These are phyloP conservation scores for Oryza brachyantha DNA, from an alignment of 176 grass and related monocot genomes.

Conservation along the genomic window DNA sequence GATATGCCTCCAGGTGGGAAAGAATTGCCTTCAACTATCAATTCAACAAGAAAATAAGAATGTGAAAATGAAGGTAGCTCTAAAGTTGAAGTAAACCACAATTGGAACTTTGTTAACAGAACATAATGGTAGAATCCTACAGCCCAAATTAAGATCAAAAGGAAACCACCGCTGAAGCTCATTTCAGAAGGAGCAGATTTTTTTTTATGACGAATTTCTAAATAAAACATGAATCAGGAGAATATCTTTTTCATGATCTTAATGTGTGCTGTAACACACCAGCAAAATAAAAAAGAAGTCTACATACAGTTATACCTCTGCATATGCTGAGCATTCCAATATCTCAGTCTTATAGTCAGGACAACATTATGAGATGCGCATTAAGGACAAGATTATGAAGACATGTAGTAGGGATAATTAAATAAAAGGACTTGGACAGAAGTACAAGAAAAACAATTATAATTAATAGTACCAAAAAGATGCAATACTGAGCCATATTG, in stretches of 20 bases:
- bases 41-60: constrained; percentile 36
- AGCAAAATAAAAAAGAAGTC: background rate
- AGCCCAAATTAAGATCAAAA: background rate
- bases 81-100: background rate
- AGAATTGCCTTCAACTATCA: constrained; percentile 70
- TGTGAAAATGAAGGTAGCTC: constrained; percentile 11
- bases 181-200: background rate
- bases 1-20: constrained; percentile 64
- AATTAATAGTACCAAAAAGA: too few species aligned
- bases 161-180: background rate
- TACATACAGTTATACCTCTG: too few species aligned
- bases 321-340: too few species aligned
- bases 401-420: too few species aligned
- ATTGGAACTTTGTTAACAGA: background rate
- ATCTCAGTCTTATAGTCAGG: too few species aligned
- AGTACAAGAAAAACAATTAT: too few species aligned
- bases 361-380: too few species aligned
- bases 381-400: too few species aligned
- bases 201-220: background rate
- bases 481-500: too few species aligned
- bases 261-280: background rate
- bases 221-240: background rate
- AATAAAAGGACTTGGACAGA: too few species aligned
- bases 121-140: background rate
- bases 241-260: background rate